Base-by-base conservation (phyloP, 441 rosid species). In the Manihot esculenta region DNA sequence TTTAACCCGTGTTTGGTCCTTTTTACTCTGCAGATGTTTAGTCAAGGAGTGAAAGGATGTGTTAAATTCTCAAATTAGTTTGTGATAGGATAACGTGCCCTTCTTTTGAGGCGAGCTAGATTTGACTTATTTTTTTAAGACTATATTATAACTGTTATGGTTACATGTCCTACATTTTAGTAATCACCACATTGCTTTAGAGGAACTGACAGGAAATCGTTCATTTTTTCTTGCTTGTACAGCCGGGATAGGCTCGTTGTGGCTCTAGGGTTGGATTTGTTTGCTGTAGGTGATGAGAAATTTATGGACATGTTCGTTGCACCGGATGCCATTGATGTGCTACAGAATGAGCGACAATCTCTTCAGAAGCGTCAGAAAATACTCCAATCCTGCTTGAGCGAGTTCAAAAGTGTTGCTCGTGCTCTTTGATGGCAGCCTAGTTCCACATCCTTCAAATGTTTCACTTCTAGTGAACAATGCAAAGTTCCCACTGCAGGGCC, bases 241-340 rank as follows among this genome's bases (percentile, higher is more conserved):
- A 94, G 99, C 83, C 97, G 91, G 60, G 94, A 92, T 23, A 78
- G 87, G 45, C 76, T 73, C 13, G 76, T 73, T 41, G 66, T 66
- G 59, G 71, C 70, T 10, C 67, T 73, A 11, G 96, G 96, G 3
- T 70, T 92, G 83, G 97, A 94, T 73, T 61, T 94, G 74, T 94
- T 94, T 50, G 97, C 96, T 0, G 96, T 88, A 41, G 90, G 82
- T 49, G 97, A 92, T 41, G 99, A 88, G 51, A 90, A 80, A 78
- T 94, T 94, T 85, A 90, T 88, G 97, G 97, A 94, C 84, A 87
- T 94, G 93, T 94, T 92, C 63, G 91, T 86, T 30, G 94, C 94
- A 48, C 97, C 99, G 13, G 97, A 90, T 44, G 97, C 97, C 21
- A 84, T 92, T 62, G 96, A 90, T 38, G 81, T 82, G 41, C 83